phyloP scores from a whole-genome alignment of 768 basidiomycete species.

The Royoungia palumana region DNA sequence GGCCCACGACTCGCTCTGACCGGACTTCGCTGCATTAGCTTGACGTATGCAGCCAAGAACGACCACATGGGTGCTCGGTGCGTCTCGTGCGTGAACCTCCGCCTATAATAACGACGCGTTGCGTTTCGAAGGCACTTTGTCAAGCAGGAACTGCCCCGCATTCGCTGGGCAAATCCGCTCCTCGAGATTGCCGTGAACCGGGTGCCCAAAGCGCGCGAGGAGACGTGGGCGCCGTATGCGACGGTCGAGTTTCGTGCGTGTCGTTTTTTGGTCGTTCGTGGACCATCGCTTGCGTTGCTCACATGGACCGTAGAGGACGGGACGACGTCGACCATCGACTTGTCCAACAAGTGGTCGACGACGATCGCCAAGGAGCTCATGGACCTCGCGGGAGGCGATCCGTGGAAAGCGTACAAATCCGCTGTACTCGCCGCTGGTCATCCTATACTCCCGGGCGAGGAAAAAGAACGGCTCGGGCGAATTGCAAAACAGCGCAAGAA shows the following conservation, averaged over 20 bases:
- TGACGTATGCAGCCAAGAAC: conserved; percentile 58
- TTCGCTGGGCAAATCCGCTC: conserved; percentile 72
- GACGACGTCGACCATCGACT: conserved; percentile 40
- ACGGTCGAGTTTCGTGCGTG: conserved; percentile 61
- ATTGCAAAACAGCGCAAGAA: conserved; percentile 11
- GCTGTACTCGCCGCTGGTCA: conserved; percentile 45
- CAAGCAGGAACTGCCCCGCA: conserved; percentile 73
- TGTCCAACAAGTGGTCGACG: conserved; percentile 69
- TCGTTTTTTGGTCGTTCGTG: not conserved
- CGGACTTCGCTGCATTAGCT: conserved; percentile 48
- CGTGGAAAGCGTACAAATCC: conserved; percentile 56
- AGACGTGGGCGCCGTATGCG: conserved; percentile 60
- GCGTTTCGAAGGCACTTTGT: conserved; percentile 54
- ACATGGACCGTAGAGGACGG: conserved; percentile 44
- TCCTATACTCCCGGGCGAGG: conserved; percentile 48
- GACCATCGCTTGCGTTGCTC: not conserved
- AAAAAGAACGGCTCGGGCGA: conserved; percentile 23
- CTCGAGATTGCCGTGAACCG: conserved; percentile 59
- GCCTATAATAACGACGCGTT: not conserved
- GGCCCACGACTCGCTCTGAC: conserved; percentile 49
- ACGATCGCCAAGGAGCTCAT: conserved; percentile 67
- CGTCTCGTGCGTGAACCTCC: conserved; percentile 13
- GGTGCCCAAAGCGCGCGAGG: conserved; percentile 48
- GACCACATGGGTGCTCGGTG: conserved; percentile 77
- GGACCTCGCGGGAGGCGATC: conserved; percentile 57